phyloP scores from a whole-genome alignment of 139 green algal species.

The Diplosphaera chodatii region DNA sequence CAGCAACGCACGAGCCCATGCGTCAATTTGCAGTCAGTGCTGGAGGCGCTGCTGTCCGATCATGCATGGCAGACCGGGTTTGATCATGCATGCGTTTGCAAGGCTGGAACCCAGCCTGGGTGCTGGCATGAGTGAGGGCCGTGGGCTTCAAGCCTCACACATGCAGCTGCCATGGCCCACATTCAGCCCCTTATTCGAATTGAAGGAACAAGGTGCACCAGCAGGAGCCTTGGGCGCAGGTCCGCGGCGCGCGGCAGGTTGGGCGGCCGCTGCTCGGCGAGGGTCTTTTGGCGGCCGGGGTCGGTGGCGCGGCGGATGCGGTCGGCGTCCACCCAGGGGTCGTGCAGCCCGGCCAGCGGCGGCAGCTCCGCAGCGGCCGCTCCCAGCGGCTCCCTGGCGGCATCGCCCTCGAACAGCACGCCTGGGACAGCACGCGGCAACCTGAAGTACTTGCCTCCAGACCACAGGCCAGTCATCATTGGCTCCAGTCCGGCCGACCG shows the following conservation, averaged over 20 bases:
- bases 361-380: too few relatives aligned
- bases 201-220: neutral
- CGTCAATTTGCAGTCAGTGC: neutral
- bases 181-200: too few relatives aligned
- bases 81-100: too few relatives aligned
- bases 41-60: too few relatives aligned
- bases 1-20: too few relatives aligned
- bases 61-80: too few relatives aligned
- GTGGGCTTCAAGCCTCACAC: too few relatives aligned
- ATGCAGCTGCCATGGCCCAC: neutral
- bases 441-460: too few relatives aligned
- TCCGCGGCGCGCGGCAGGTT: neutral
- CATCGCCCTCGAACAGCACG: neutral
- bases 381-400: neutral
- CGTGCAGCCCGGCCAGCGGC: neutral
- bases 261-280: neutral
- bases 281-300: neutral
- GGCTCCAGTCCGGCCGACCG: too few relatives aligned
- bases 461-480: too few relatives aligned
- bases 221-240: neutral
- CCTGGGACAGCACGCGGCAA: neutral
- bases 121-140: too few relatives aligned
- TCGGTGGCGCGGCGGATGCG: neutral
- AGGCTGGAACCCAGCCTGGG: too few relatives aligned
- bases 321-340: neutral